These are phyloP conservation scores for Larix kaempferi DNA, from an alignment of 75 land plant species.

Conservation along the genomic window DNA sequence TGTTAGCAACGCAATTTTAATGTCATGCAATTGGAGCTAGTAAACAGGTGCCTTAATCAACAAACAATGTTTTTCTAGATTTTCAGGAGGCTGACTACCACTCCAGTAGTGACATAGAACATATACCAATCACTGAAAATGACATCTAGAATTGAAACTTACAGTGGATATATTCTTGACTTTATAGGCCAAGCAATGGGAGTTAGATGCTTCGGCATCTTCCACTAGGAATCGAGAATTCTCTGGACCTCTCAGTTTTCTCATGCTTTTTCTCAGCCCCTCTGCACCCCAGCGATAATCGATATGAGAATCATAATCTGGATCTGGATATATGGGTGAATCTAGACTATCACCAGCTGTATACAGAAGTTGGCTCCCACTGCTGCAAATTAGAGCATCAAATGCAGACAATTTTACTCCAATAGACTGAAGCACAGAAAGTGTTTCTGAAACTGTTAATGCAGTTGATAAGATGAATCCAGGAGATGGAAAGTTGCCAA, in stretches of 20 bases:
- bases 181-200: constrained; percentile 47
- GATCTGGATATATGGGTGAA: constrained; percentile 29
- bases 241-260: constrained; percentile 13
- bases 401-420: constrained; percentile 35
- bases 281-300: constrained; percentile 63
- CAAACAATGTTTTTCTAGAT: background rate
- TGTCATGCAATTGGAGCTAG: background rate
- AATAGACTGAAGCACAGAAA: constrained; percentile 32
- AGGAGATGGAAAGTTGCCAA: background rate
- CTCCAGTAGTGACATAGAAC: background rate
- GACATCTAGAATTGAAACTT: background rate
- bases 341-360: constrained; percentile 27
- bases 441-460: constrained; percentile 36
- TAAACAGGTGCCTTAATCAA: background rate
- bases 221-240: constrained; percentile 25
- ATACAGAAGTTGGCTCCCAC: constrained; percentile 63
- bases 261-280: constrained; percentile 26
- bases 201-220: constrained; percentile 23
- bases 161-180: constrained; percentile 23
- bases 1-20: background rate
- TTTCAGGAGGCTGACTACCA: background rate
- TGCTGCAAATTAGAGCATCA: constrained; percentile 74
- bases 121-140: too few species aligned
- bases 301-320: constrained; percentile 53
- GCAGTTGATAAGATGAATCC: constrained; percentile 64